A percentile compares a stretch with the other conserved stretches of the same genome.
Evolutionary conservation across 192 early-diverging fungal genomes (phyloP).

Genomic region (Irineochytrium annulatum): DNA sequence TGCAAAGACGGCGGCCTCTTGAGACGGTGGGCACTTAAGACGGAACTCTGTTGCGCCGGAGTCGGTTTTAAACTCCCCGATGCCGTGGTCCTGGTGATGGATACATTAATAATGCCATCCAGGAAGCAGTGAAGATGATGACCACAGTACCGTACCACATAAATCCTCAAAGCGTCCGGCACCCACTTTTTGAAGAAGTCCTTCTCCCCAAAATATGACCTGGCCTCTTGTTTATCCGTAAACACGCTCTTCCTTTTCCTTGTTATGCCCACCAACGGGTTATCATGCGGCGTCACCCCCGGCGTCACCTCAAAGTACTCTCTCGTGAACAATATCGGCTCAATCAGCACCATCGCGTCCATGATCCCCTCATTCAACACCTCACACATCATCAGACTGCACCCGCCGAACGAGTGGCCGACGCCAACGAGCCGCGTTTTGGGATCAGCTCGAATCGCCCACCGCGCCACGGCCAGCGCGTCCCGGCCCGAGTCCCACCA

Average conservation of each 20-base stretch:
- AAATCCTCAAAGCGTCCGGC: slow-evolving; percentile 47
- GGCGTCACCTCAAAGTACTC: neutral
- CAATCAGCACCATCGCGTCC: slow-evolving; percentile 4
- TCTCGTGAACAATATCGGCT: slow-evolving; percentile 16
- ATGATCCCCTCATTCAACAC: slow-evolving; percentile 22
- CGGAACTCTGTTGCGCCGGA: no score
- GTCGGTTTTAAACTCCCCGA: no score
- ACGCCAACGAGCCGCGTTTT: slow-evolving; percentile 41
- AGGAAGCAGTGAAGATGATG: no score
- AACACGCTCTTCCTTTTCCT: slow-evolving; percentile 10
- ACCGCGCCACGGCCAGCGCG: slow-evolving; percentile 41
- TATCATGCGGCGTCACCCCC: neutral
- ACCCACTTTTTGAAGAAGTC: slow-evolving; percentile 32
- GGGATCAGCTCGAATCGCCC: no score
- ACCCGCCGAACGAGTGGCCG: slow-evolving; percentile 55
- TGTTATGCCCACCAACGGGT: neutral
- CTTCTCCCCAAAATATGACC: slow-evolving; percentile 1
- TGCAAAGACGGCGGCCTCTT: no score
- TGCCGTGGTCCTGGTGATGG: no score
- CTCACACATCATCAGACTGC: slow-evolving; percentile 22
- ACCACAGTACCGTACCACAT: slow-evolving; percentile 40
- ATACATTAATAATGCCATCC: no score
- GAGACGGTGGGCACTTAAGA: no score
- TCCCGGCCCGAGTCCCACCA: slow-evolving; percentile 55
- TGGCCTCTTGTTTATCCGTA: slow-evolving; percentile 4